Base-by-base conservation (phyloP, 306 rosid species). In the Prinsepia uniflora region DNA sequence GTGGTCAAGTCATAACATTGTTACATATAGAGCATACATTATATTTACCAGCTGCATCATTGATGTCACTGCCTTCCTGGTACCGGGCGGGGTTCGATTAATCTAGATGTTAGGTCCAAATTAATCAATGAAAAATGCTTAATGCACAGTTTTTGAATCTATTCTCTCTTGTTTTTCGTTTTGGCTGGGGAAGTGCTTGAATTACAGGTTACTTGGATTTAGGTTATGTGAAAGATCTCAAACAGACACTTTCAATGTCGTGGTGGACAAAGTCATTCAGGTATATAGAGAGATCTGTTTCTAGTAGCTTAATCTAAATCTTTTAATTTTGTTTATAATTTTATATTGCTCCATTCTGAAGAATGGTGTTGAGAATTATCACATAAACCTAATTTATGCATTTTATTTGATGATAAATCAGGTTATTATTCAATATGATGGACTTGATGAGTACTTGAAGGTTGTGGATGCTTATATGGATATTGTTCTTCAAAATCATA, bases 181-280 rank as follows among this genome's bases (percentile, higher is more conserved):
- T 72, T 75, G 46, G 81, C 58, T 76, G 67, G 66, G 73, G 63
- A 87, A 90, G 98, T 84, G 85, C 79, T 76, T 87, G 86, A 94
- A 89, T 86, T 94, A 88, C 89, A 89, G 95, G 76, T 84, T 94
- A 81, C 90, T 90, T 63, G 98, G 98, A 59, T 83, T 94, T 81
- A 90, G 96, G 95, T 84, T 94, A 54, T 79, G 86, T 73, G 98
- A 90, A 75, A 74, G 69, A 73, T 83, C 80, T 63, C 76, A 80
- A 14, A 73, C 59, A 66, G 87, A 80, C 54, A 66, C 78, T 68
- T 74, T 80, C 75, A 80, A 53, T 77, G 79, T 71, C 59, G 96
- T 89, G 79, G 70, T 86, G 43, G 90, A 90, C 69, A 82, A 81
- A 78, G 79, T 87, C 78, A 75, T 84, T 71, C 86, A 89, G 98